Evolutionary conservation across 208 protist species (phyloP).

Genomic region (Porcisia hertigi): DNA sequence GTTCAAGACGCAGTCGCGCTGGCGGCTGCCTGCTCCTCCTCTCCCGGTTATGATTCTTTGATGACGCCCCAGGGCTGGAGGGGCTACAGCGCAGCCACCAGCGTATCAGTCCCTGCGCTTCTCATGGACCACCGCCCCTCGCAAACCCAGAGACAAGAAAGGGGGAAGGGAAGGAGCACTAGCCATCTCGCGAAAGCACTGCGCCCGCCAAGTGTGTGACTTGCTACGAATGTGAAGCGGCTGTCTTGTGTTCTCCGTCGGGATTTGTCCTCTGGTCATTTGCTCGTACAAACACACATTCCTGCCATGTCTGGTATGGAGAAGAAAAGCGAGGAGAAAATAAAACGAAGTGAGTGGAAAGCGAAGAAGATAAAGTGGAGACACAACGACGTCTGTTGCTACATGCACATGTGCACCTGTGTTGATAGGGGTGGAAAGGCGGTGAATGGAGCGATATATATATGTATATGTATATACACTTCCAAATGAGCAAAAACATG

Average conservation of each 20-base stretch:
- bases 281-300: background rate
- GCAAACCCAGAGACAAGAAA: slow-evolving; percentile 1
- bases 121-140: background rate
- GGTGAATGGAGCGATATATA: too few relatives aligned
- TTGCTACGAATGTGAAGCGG: background rate
- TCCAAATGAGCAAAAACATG: too few relatives aligned
- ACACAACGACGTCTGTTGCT: background rate
- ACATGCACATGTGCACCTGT: background rate
- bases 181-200: background rate
- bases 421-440: too few relatives aligned
- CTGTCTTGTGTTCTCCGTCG: too few relatives aligned
- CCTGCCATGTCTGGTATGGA: background rate
- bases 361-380: background rate
- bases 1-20: background rate
- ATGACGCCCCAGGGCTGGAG: background rate
- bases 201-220: background rate
- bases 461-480: background rate
- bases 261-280: too few relatives aligned
- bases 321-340: background rate
- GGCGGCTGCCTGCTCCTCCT: too few relatives aligned
- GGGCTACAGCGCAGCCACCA: background rate
- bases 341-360: background rate
- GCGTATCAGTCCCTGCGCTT: background rate
- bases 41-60: background rate
- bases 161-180: slow-evolving; percentile 7